A percentile compares a stretch with the other conserved stretches of the same genome.
phyloP scores from a whole-genome alignment of 768 basidiomycete species.

The Mycena chlorophos region DNA sequence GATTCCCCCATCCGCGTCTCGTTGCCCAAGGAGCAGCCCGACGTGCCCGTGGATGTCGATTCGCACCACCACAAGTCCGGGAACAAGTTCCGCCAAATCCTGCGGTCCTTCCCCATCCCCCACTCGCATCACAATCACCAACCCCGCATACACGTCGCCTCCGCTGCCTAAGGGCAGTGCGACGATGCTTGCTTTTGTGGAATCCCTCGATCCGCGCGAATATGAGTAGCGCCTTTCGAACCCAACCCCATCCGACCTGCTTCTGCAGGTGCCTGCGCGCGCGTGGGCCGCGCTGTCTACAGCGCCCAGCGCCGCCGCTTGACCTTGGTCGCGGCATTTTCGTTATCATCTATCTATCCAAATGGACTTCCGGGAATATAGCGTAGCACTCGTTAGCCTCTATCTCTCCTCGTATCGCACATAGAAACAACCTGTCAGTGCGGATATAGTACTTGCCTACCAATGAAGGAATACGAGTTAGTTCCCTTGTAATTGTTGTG shows the following conservation, averaged over 20 bases:
- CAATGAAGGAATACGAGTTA: too few relatives aligned
- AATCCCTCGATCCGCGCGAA: conserved; percentile 6
- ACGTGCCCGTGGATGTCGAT: neutral
- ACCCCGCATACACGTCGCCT: neutral
- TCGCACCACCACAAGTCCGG: neutral
- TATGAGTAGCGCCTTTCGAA: conserved; percentile 2
- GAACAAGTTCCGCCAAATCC: neutral
- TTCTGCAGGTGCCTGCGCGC: neutral
- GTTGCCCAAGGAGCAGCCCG: neutral
- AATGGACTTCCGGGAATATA: too few relatives aligned
- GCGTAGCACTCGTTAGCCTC: too few relatives aligned
- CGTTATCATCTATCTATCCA: too few relatives aligned
- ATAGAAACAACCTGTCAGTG: too few relatives aligned
- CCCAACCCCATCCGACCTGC: neutral
- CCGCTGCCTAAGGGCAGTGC: neutral
- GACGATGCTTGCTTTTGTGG: too few relatives aligned
- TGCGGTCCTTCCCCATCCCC: neutral
- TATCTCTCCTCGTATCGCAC: too few relatives aligned
- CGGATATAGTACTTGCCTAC: too few relatives aligned
- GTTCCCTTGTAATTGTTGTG: too few relatives aligned
- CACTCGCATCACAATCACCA: neutral
- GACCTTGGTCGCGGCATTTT: too few relatives aligned
- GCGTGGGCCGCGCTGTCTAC: neutral
- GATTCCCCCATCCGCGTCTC: neutral
- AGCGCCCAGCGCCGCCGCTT: too few relatives aligned